Base-by-base conservation (phyloP, 1,284 basidiomycete genomes). In the Exobasidium rhododendri region DNA sequence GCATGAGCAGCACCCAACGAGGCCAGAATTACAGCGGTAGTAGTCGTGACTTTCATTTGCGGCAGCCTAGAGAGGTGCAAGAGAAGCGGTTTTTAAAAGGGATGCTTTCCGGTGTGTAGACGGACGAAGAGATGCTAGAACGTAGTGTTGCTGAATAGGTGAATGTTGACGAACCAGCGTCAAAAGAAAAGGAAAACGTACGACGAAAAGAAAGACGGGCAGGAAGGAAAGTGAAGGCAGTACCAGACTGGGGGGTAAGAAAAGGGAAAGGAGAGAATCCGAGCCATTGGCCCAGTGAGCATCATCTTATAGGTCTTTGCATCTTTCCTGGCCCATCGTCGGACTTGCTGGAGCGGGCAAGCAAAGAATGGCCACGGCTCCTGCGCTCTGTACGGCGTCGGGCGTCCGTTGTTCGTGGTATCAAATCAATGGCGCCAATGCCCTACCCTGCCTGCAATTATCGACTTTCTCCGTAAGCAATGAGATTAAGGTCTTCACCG, bases 221-320 rank as follows among this genome's bases (percentile, higher is more conserved):
- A 50, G 13, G 13, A 50, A 28, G 20, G 26, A 20, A 26, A 3
- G 44, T 45, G 47, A 28, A 50, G 22, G 13, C 24, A 50, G 47
- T 50, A 20, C 47, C n/a, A 50, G 20, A 24, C 26, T 50, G 47
- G 13, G 26, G 47, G 47, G 28, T 24, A 50, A 50, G 20, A 28
- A 50, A 17, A 50, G 6, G 46, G 47, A 24, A 7, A 50, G 47
- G 47, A 20, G 46, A 47, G 7, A 50, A 26, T 24, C 2, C 24
- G 4, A 26, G 26, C 24, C 40, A 11, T 43, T n/a, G 44, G 44
- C n/a, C n/a, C n/a, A n/a, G n/a, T n/a, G n/a, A n/a, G n/a, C n/a
- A n/a, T 40, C 35, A 17, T 40, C 35, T 40, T 40, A 40, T 40
- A 40, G 7, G 35, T 10, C 17, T 40, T 17, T 40, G 35, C 35